phyloP scores from a whole-genome alignment of 345 rosid species.

The Euclidium syriacum region DNA sequence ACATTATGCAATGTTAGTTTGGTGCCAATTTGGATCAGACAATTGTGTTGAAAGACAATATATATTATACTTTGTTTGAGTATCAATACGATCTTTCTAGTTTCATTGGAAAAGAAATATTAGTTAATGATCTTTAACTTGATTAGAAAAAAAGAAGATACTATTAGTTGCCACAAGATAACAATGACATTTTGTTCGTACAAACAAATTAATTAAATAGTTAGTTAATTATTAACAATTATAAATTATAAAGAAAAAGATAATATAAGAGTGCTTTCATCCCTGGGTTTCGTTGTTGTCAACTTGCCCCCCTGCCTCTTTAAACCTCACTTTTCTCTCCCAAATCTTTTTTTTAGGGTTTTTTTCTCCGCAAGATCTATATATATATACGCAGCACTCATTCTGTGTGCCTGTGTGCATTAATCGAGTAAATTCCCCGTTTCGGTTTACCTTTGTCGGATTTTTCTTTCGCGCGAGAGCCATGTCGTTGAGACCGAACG shows the following conservation, averaged over 20 bases:
- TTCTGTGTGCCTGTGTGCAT: background rate
- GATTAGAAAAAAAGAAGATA: no score
- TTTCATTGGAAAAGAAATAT: no score
- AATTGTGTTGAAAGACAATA: no score
- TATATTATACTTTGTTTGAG: no score
- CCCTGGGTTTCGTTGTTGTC: background rate
- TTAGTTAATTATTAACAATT: no score
- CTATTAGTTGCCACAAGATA: no score
- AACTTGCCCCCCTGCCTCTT: background rate
- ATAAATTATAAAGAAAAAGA: background rate
- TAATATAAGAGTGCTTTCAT: background rate
- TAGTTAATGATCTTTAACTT: no score
- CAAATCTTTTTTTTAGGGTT: conserved; percentile 4
- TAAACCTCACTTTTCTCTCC: background rate
- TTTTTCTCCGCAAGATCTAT: conserved; percentile 6
- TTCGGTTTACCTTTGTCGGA: background rate
- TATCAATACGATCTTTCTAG: no score
- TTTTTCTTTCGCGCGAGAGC: background rate
- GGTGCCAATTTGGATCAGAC: no score
- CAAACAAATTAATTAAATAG: no score
- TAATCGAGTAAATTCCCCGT: background rate
- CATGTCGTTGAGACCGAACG: conserved; percentile 79
- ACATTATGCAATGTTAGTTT: no score
- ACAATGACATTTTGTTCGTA: no score
- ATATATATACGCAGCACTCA: background rate